Evolutionary conservation across 2,329 filamentous ascomycete genomes (phyloP), one percentile per base, ranked within the genome.

Genomic region (Fusarium nisikadoi): DNA sequence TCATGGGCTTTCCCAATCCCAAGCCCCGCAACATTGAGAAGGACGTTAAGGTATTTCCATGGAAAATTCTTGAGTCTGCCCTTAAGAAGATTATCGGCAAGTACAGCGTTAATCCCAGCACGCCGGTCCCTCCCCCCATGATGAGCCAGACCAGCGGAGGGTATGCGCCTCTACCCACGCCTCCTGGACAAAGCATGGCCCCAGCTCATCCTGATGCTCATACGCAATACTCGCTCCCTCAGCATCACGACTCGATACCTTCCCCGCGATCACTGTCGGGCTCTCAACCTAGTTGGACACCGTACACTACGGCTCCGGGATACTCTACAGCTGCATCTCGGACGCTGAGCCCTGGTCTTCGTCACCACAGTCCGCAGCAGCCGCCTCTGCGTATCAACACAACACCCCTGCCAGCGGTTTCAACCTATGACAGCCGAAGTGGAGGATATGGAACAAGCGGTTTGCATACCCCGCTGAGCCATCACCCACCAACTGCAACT

Each of bases 1-100:
- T 99, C 83, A 99, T 99, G 96, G 94, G 91, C 3, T 98, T 98
- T 79, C 94, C 94, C 17, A 93, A 92, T 68, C 96, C 96, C 4
- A 98, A 98, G 83, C 96, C 96, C 23, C 89, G 96, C 70, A 98
- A 98, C 79, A 99, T 99, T 73, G 96, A 98, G 85, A 99, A 99
- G 84, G 95, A 98, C 78, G 95, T 99, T 79, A 99, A 99, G 84
- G 96, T 98, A 17, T 99, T 98, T 79, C 92, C 94, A 8, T 99
- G 96, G 96, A 96, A 94, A 82, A 94, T 96, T 67, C 87, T 99
- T 47, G 89, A 90, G 53, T 89, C 91, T 67, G 95, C 96, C 0
- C 87, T 99, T 73, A 97, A 97, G 88, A 99, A 99, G 86, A 98
- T 99, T 78, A 97, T 99, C 80, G 92, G 94, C 78, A 99, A 99